phyloP scores from a whole-genome alignment of 192 early-diverging fungal species.

The Radiomyces spectabilis region DNA sequence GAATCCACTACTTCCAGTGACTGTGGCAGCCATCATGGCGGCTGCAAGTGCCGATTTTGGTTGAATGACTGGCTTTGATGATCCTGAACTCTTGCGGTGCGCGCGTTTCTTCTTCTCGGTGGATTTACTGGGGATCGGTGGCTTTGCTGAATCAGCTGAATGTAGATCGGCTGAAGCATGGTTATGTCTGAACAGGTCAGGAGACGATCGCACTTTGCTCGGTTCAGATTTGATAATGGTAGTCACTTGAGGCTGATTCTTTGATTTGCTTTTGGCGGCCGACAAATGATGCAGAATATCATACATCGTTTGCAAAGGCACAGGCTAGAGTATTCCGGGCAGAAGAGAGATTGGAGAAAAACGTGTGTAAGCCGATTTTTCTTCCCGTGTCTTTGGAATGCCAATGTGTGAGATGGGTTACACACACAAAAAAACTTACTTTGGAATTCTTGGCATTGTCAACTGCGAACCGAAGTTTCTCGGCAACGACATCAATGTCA shows the following conservation, averaged over 20 bases:
- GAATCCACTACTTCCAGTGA: constrained; percentile 20
- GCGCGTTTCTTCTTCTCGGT: constrained; percentile 1
- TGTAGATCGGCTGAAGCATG: neutral
- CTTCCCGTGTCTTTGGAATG: neutral
- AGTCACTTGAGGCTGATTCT: constrained; percentile 4
- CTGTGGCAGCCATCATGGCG: constrained; percentile 30
- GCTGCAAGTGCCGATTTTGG: constrained; percentile 24
- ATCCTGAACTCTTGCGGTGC: neutral
- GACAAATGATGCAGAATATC: constrained; percentile 19
- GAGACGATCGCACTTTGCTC: neutral
- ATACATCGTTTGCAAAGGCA: constrained; percentile 9
- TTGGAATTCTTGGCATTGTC: constrained; percentile 18
- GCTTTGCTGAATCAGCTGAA: constrained; percentile 1
- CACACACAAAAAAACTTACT: neutral
- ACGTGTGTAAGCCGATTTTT: neutral
- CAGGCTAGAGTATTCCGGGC: constrained; percentile 17
- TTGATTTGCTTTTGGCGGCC: constrained; percentile 10
- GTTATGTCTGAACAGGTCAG: constrained; percentile 1
- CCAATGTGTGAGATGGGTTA: too few relatives aligned
- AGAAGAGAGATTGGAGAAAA: too few relatives aligned
- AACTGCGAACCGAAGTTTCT: constrained; percentile 17
- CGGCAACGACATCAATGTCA: constrained; percentile 23
- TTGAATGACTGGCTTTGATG: neutral
- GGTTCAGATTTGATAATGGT: constrained; percentile 16
- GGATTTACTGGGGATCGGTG: constrained; percentile 6